A percentile compares a stretch with the other conserved stretches of the same genome.
phyloP scores from a whole-genome alignment of 2,329 filamentous ascomycete species.

The Penicillium thymicola region DNA sequence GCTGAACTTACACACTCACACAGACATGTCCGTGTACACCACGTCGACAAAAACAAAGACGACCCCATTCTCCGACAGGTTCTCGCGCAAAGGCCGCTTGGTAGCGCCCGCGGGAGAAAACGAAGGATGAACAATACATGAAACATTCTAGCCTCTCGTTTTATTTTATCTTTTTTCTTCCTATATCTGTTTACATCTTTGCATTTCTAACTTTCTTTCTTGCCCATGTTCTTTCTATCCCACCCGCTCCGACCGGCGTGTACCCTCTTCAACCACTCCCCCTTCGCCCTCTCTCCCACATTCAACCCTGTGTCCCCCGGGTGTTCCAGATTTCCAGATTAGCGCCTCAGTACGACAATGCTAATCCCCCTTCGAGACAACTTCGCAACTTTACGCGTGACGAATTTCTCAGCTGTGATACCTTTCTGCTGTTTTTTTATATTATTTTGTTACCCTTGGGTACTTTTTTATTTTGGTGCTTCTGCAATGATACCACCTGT shows the following conservation, averaged over 20 bases:
- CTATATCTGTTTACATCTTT: background rate
- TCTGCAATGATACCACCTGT: slow-evolving; percentile 28
- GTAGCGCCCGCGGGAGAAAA: slow-evolving; percentile 74
- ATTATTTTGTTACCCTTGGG: background rate
- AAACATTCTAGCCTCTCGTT: background rate
- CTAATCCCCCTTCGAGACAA: background rate
- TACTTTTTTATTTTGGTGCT: slow-evolving; percentile 5
- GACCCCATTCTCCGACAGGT: slow-evolving; percentile 79
- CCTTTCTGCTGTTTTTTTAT: slow-evolving; percentile 8
- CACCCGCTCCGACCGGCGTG: background rate
- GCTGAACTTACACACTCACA: slow-evolving; percentile 4
- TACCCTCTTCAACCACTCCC: background rate
- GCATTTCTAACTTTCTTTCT: background rate
- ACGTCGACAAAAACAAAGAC: slow-evolving; percentile 84
- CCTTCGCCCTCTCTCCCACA: background rate
- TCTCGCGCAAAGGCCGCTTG: slow-evolving; percentile 79
- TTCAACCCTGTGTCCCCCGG: background rate
- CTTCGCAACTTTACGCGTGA: slow-evolving; percentile 17
- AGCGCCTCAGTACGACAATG: slow-evolving; percentile 4
- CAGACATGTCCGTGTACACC: slow-evolving; percentile 90
- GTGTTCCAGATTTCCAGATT: slow-evolving; percentile 4
- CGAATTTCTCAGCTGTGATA: slow-evolving; percentile 22
- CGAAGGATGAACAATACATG: slow-evolving; percentile 49
- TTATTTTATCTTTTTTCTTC: background rate
- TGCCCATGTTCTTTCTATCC: background rate